phyloP scores from a whole-genome alignment of 2,329 filamentous ascomycete species.

The Coleophoma crateriformis region DNA sequence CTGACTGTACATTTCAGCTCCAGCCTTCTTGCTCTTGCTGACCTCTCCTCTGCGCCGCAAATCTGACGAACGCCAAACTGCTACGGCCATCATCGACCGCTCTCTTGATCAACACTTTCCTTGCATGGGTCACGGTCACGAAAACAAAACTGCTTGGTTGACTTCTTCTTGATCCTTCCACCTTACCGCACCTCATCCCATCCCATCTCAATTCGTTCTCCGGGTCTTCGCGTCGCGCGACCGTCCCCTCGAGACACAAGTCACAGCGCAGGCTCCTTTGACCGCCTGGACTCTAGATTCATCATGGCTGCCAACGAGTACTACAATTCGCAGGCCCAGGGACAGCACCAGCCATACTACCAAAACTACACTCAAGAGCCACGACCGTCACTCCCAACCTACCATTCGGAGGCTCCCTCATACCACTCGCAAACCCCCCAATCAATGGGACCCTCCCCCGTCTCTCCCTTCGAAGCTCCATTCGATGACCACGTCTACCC shows the following conservation, averaged over 20 bases:
- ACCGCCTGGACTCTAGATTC: not conserved
- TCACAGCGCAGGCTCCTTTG: too few relatives aligned
- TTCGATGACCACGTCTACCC: conserved; percentile 66
- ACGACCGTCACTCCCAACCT: conserved; percentile 9
- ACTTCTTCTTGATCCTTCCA: too few relatives aligned
- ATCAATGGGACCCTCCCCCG: conserved; percentile 12
- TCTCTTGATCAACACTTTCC: too few relatives aligned
- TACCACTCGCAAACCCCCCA: conserved; percentile 19
- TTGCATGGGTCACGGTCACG: too few relatives aligned
- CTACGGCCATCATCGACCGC: too few relatives aligned
- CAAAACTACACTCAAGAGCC: conserved; percentile 7
- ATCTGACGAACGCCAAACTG: too few relatives aligned
- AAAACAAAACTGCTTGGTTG: too few relatives aligned
- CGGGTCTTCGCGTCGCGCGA: too few relatives aligned
- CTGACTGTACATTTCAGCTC: not conserved
- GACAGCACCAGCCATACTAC: conserved; percentile 8
- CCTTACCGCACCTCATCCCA: too few relatives aligned
- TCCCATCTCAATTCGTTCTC: too few relatives aligned
- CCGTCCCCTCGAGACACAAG: too few relatives aligned
- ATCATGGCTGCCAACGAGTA: conserved; percentile 24
- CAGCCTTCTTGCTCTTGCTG: not conserved
- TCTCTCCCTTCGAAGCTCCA: conserved; percentile 58
- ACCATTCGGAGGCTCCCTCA: conserved; percentile 13
- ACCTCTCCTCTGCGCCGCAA: not conserved
- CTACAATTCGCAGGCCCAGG: conserved; percentile 16